Base-by-base conservation (phyloP, 2,329 filamentous ascomycete species). In the Apiospora hydei region DNA sequence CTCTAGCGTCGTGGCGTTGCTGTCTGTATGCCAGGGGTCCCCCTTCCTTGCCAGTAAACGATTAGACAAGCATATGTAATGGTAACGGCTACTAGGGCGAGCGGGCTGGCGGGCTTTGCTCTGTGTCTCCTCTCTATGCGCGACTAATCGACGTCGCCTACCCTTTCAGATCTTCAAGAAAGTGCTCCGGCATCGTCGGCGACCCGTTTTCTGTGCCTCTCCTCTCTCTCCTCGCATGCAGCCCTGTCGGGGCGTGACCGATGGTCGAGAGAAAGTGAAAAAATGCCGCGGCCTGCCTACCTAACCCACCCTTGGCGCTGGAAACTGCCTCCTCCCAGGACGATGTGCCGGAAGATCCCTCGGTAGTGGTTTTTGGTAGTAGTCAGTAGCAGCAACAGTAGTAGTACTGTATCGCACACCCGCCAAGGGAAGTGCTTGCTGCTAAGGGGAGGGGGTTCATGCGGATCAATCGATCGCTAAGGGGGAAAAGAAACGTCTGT, bases 181-280 rank as follows among this genome's bases (percentile, higher is more conserved):
- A 13, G 7, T 30, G 21, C 10, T 3, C 34, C 57, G 34, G 57
- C 8, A 64, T 41, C 21, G 18, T 41, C 57, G 57, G 30, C 4
- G 53, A 13, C 57, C 34, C 18, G 57, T 21, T 24, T 61, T 13
- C 30, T 61, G 18, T 4, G 11, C 8, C 34, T 16, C 26, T 34
- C 26, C 51, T 13, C 16, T 38, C 16, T 38, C 16, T 13, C 30
- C 18, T 41, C 8, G 6, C 57, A 41, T 64, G 57, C 57, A 64
- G 57, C 57, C 57, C 34, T 64, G 57, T 64, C 57, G 34, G 26
- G 14, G 53, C 21, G 57, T 64, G 57, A n/a, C 34, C 30, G 57
- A 41, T 64, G 1, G 10, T 11, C 10, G 21, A 61, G 16, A 16
- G 16, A 47, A 30, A 30, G 26, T 2, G 3, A 30, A n/a, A 21